Conservation (phyloP, 768 basidiomycete genomes). For the Kockovaella imperatae region DNA sequence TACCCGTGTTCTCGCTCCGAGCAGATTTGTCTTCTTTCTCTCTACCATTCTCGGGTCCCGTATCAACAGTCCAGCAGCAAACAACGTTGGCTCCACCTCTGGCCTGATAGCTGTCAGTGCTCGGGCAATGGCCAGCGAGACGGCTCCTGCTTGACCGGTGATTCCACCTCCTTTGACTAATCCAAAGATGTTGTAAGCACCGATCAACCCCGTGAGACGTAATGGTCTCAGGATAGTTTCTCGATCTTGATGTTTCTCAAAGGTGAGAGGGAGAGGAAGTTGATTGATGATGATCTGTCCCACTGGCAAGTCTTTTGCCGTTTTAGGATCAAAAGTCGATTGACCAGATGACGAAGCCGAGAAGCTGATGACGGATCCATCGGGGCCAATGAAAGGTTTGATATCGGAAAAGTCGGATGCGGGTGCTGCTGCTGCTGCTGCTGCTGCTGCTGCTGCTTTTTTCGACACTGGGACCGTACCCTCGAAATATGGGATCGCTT, state of each 20-base stretch:
- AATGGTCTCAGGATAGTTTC: conserved; percentile 76
- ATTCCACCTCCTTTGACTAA: conserved; percentile 77
- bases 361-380: conserved; percentile 1
- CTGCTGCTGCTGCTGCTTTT: too few species aligned
- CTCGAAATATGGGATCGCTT: too few species aligned
- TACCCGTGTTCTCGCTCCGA: conserved; percentile 87
- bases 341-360: conserved; percentile 7
- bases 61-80: conserved; percentile 71
- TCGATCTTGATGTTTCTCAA: conserved; percentile 64
- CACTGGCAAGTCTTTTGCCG: conserved; percentile 40
- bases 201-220: conserved; percentile 70
- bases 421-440: too few species aligned
- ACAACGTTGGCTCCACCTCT: conserved; percentile 57
- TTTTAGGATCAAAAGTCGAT: conserved; percentile 10
- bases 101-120: conserved; percentile 56
- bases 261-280: conserved; percentile 68
- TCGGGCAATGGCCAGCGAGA: conserved; percentile 51
- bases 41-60: conserved; percentile 98
- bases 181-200: conserved; percentile 68
- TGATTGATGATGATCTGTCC: conserved; percentile 79
- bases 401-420: too few species aligned
- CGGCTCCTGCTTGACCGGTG: conserved; percentile 86
- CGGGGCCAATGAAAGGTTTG: background rate
- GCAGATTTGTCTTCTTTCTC: conserved; percentile 87
- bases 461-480: too few species aligned